Conservation (phyloP, 2,329 filamentous ascomycete species). For the Epichloe sylvatica region DNA sequence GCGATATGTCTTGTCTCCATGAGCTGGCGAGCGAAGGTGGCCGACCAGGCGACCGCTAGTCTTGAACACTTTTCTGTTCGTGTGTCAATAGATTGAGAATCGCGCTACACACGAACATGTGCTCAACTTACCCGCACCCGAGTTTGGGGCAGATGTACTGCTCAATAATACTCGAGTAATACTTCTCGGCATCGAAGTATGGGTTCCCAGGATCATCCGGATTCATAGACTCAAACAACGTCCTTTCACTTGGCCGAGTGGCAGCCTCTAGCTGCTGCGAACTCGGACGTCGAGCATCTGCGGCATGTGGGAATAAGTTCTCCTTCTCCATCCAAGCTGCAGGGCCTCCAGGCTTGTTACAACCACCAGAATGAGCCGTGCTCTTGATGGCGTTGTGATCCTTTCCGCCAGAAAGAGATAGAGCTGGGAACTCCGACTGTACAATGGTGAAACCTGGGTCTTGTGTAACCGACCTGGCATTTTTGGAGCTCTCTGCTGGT, state of each 20-base stretch:
- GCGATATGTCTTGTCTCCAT: conserved; percentile 19
- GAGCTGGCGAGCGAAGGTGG: conserved; percentile 32
- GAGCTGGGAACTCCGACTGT: not conserved
- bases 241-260: conserved; percentile 7
- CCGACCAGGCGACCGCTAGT: conserved; percentile 16
- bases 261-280: conserved; percentile 9
- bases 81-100: not conserved
- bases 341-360: not conserved
- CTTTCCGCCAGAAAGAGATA: not conserved
- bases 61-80: conserved; percentile 27
- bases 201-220: conserved; percentile 31
- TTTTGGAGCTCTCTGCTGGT: not conserved
- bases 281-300: conserved; percentile 10
- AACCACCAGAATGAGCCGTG: not conserved
- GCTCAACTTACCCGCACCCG: conserved; percentile 33
- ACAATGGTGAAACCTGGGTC: not conserved
- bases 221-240: conserved; percentile 10
- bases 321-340: not conserved
- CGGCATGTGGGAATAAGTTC: conserved; percentile 3
- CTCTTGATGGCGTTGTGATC: not conserved
- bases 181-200: conserved; percentile 33
- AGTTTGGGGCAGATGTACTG: conserved; percentile 40
- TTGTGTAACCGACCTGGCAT: not conserved
- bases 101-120: not conserved
- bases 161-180: conserved; percentile 27